Evolutionary conservation across 2,329 filamentous ascomycete species (phyloP).

Genomic region (Cladophialophora chaetospira): DNA sequence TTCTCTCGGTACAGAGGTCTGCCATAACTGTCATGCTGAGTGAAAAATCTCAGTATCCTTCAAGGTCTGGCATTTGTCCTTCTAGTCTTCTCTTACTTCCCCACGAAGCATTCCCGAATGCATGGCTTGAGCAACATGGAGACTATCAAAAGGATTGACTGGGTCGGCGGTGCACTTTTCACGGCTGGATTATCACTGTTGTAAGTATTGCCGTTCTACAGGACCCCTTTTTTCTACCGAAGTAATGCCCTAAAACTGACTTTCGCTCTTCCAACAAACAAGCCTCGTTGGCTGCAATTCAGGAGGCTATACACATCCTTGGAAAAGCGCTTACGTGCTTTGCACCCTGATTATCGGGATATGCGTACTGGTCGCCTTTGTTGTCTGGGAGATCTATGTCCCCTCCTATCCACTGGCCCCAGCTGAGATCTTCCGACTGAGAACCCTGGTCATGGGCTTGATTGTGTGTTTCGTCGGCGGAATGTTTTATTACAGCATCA

Average conservation of each 20-base stretch:
- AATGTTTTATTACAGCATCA: slow-evolving; percentile 58
- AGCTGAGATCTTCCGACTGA: neutral
- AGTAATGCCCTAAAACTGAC: no score
- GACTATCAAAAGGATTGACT: neutral
- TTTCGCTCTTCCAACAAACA: no score
- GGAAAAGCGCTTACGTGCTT: neutral
- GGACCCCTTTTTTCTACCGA: no score
- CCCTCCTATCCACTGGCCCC: neutral
- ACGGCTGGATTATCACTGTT: neutral
- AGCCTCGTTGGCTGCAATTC: neutral
- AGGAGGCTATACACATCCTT: neutral
- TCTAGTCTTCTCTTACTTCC: neutral
- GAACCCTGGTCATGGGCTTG: neutral
- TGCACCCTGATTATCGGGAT: neutral
- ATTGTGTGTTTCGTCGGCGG: neutral
- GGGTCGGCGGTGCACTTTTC: neutral
- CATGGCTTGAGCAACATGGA: neutral
- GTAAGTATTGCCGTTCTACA: no score
- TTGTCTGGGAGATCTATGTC: neutral
- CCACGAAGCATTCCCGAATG: neutral
- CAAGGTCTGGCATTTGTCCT: neutral
- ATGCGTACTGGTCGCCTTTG: neutral
- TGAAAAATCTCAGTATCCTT: neutral
- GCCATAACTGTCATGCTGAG: no score
- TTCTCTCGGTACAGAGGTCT: no score